Evolutionary conservation across 495 filamentous ascomycete genomes (phyloP).

Genomic region (Xanthoparmelia taractica): DNA sequence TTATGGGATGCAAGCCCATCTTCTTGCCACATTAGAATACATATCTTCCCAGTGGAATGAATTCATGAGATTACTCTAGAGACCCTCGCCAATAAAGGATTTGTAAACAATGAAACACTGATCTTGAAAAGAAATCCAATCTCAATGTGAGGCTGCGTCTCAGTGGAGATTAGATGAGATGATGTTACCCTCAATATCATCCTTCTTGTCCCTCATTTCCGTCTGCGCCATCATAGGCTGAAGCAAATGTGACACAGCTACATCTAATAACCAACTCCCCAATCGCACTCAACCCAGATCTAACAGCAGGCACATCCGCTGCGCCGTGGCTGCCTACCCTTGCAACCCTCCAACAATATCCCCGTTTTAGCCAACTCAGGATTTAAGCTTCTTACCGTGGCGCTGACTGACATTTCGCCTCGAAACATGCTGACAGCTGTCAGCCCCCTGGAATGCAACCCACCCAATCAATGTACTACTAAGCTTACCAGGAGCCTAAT

Average conservation of each 20-base stretch:
- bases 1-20: conserved; percentile 4
- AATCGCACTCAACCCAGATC: neutral
- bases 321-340: neutral
- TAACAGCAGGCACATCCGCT: neutral
- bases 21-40: neutral
- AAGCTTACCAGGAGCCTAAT: too few species aligned
- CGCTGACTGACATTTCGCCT: too few species aligned
- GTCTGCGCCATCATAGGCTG: too few species aligned
- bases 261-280: neutral
- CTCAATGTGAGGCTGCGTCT: neutral
- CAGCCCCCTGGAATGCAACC: too few species aligned
- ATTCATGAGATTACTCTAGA: neutral
- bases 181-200: too few species aligned
- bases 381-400: neutral
- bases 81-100: neutral
- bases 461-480: too few species aligned
- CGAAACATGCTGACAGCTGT: too few species aligned
- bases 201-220: too few species aligned
- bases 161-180: too few species aligned
- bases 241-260: too few species aligned
- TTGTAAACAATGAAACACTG: neutral
- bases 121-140: neutral
- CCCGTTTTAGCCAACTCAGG: neutral
- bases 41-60: neutral
- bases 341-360: neutral